Evolutionary conservation across 257 asterid genomes (phyloP).

Genomic region (Gentiana dahurica): DNA sequence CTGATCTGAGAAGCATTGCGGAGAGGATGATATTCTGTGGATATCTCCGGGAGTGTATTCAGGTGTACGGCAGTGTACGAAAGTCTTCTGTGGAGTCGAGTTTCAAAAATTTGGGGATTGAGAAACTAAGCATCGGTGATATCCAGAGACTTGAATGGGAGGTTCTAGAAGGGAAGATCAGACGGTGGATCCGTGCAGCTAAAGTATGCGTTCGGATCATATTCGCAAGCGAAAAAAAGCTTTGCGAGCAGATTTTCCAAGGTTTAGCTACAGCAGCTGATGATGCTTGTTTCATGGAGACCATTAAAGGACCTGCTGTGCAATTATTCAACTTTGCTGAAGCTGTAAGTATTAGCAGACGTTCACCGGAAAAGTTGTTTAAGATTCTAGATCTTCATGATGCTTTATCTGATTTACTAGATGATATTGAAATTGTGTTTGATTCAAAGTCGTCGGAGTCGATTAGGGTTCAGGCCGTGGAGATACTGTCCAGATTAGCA

Average conservation of each 20-base stretch:
- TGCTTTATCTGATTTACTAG: conserved; percentile 61
- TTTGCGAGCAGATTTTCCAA: conserved; percentile 68
- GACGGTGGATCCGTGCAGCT: conserved; percentile 79
- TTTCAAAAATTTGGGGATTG: conserved; percentile 46
- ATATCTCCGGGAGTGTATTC: conserved; percentile 66
- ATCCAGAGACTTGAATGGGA: conserved; percentile 86
- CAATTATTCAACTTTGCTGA: conserved; percentile 83
- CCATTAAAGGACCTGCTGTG: conserved; percentile 73
- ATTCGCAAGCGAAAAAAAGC: conserved; percentile 64
- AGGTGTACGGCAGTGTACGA: conserved; percentile 77
- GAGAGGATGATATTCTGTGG: conserved; percentile 71
- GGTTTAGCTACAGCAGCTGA: conserved; percentile 45
- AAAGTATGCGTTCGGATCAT: conserved; percentile 58
- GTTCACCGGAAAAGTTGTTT: conserved; percentile 87
- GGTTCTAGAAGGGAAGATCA: conserved; percentile 64
- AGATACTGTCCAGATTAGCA: conserved; percentile 67
- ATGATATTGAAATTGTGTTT: conserved; percentile 64
- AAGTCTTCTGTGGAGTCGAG: conserved; percentile 56
- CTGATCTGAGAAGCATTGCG: conserved; percentile 75
- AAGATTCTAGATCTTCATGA: conserved; percentile 82
- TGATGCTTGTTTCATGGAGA: conserved; percentile 72
- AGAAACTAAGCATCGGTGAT: conserved; percentile 75
- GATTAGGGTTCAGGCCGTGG: conserved; percentile 61
- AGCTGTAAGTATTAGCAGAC: conserved; percentile 66
- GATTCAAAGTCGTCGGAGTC: conserved; percentile 58